phyloP scores from a whole-genome alignment of 2,329 filamentous ascomycete species.

The Geosmithia flava region DNA sequence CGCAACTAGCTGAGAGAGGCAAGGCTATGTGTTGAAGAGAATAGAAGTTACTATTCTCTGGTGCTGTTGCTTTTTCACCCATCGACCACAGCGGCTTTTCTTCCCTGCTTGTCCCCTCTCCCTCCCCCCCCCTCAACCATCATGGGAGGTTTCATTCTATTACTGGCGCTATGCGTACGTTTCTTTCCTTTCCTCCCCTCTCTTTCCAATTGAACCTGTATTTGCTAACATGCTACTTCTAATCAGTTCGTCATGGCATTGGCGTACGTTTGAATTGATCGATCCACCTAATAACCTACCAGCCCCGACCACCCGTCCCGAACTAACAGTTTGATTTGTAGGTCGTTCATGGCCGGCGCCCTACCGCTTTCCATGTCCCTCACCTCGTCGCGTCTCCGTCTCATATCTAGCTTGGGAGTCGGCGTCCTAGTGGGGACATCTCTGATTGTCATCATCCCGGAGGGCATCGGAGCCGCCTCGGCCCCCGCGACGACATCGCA shows the following conservation, averaged over 20 bases:
- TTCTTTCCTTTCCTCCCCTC: neutral
- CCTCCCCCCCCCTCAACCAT: constrained; percentile 3
- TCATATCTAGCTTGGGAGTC: constrained; percentile 86
- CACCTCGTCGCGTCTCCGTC: constrained; percentile 72
- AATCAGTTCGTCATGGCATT: constrained; percentile 43
- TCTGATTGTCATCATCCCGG: constrained; percentile 92
- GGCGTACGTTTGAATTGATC: constrained; percentile 31
- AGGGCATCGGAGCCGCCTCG: constrained; percentile 86
- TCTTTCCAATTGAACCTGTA: neutral
- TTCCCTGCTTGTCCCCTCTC: too few relatives aligned
- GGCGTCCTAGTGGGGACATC: constrained; percentile 91
- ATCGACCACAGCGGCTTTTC: too few relatives aligned
- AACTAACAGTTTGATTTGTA: constrained; percentile 21
- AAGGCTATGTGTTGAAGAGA: too few relatives aligned
- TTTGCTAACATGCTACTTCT: constrained; percentile 8
- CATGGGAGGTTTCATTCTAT: constrained; percentile 26
- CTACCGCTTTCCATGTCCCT: constrained; percentile 82
- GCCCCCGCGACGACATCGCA: constrained; percentile 26
- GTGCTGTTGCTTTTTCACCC: too few relatives aligned
- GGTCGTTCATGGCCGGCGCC: constrained; percentile 87
- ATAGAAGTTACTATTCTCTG: too few relatives aligned
- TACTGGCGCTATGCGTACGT: constrained; percentile 28
- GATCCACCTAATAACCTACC: constrained; percentile 6
- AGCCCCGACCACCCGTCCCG: neutral
- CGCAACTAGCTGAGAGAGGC: too few relatives aligned